Conservation (phyloP, 495 filamentous ascomycete species). For the Stereocaulon alpinum region DNA sequence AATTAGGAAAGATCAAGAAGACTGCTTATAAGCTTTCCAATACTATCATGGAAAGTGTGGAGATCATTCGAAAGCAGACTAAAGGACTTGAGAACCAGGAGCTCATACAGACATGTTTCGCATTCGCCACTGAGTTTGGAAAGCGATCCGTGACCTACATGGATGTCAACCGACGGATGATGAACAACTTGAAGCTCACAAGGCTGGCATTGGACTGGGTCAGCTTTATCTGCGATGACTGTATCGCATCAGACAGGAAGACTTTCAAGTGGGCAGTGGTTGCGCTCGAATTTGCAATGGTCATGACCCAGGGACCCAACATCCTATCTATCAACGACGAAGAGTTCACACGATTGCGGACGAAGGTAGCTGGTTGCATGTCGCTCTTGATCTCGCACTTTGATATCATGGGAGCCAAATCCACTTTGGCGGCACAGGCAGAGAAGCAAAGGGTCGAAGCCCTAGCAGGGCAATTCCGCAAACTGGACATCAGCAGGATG, state of each 20-base stretch:
- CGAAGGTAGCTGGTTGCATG: slow-evolving; percentile 96
- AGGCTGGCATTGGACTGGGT: slow-evolving; percentile 93
- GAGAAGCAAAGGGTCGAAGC: slow-evolving; percentile 69
- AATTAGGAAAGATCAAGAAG: slow-evolving; percentile 90
- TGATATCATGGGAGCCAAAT: slow-evolving; percentile 95
- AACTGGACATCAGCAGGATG: slow-evolving; percentile 64
- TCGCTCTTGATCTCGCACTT: slow-evolving; percentile 95
- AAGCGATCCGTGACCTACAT: slow-evolving; percentile 87
- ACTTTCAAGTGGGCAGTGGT: slow-evolving; percentile 96
- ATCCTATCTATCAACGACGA: slow-evolving; percentile 77
- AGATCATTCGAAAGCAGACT: slow-evolving; percentile 78
- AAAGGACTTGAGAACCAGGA: slow-evolving; percentile 82
- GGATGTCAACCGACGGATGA: slow-evolving; percentile 82
- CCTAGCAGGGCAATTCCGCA: slow-evolving; percentile 59
- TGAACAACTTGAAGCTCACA: slow-evolving; percentile 93
- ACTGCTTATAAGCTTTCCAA: slow-evolving; percentile 96
- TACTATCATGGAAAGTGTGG: slow-evolving; percentile 97
- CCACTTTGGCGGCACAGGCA: slow-evolving; percentile 81
- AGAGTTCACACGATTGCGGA: slow-evolving; percentile 69
- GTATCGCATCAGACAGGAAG: slow-evolving; percentile 84
- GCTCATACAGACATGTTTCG: slow-evolving; percentile 96
- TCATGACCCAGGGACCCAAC: slow-evolving; percentile 85
- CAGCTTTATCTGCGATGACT: slow-evolving; percentile 95
- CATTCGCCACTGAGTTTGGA: slow-evolving; percentile 95
- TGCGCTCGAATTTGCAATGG: slow-evolving; percentile 93